phyloP scores from a whole-genome alignment of 352 stramenopile species.

The Globisporangium spinosum region DNA sequence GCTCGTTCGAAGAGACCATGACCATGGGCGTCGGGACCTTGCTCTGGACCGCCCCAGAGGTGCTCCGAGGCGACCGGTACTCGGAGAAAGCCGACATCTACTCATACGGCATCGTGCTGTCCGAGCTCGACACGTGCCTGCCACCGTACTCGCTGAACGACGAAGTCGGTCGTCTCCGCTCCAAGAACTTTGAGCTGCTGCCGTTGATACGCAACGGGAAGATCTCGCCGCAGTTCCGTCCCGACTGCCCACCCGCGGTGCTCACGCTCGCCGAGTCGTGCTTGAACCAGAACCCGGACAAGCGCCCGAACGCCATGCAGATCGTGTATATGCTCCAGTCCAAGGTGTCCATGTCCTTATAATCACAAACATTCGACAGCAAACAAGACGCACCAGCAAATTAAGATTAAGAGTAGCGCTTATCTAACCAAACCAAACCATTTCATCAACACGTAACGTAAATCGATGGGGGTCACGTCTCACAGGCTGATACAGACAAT shows the following conservation, averaged over 20 bases:
- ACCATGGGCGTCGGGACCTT: conserved; percentile 56
- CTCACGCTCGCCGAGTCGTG: conserved; percentile 35
- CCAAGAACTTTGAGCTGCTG: conserved; percentile 57
- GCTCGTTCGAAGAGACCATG: conserved; percentile 62
- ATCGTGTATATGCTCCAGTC: conserved; percentile 47
- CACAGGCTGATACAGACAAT: background rate
- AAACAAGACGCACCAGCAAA: background rate
- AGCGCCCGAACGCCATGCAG: conserved; percentile 45
- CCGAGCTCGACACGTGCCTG: conserved; percentile 57
- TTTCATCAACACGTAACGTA: background rate
- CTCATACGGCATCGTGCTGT: conserved; percentile 60
- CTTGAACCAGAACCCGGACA: conserved; percentile 25
- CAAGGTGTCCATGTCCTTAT: conserved; percentile 22
- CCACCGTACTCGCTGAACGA: conserved; percentile 49
- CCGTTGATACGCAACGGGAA: conserved; percentile 44
- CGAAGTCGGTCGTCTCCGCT: conserved; percentile 34
- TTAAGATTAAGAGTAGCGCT: background rate
- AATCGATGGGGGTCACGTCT: background rate
- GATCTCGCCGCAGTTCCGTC: conserved; percentile 35
- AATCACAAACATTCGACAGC: background rate
- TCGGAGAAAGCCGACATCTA: conserved; percentile 59
- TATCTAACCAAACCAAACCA: background rate
- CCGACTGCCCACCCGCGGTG: conserved; percentile 33
- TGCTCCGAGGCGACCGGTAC: conserved; percentile 52
- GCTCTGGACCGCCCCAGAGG: conserved; percentile 60